These are phyloP conservation scores for Crucibulum laeve DNA, from an alignment of 768 basidiomycete species.

Conservation along the genomic window DNA sequence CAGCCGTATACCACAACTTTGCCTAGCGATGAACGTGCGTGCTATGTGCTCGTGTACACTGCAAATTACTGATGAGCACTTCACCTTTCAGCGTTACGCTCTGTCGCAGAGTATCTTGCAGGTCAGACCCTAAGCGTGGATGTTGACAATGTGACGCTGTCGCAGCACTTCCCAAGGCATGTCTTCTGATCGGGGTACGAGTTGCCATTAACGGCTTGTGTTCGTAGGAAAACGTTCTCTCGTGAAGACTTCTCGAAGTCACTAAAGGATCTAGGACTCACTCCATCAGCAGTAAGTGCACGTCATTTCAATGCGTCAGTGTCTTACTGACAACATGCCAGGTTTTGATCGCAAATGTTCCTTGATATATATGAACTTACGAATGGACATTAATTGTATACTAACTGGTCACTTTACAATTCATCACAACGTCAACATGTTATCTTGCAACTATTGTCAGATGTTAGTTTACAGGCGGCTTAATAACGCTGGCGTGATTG, in stretches of 20 bases:
- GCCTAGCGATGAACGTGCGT: slow-evolving; percentile 74
- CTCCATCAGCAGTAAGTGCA: slow-evolving; percentile 78
- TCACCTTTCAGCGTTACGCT: slow-evolving; percentile 56
- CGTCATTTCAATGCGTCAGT: neutral
- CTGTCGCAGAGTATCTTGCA: slow-evolving; percentile 86
- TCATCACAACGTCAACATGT: too few species aligned
- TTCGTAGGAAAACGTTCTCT: slow-evolving; percentile 70
- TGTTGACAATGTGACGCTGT: slow-evolving; percentile 74
- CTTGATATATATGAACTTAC: slow-evolving; percentile 16
- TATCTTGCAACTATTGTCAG: neutral
- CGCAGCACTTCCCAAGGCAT: slow-evolving; percentile 84
- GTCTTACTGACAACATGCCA: slow-evolving; percentile 15
- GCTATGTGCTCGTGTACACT: neutral
- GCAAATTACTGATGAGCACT: slow-evolving; percentile 2
- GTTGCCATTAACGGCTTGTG: neutral
- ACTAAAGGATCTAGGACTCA: slow-evolving; percentile 79
- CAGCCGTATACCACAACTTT: slow-evolving; percentile 78
- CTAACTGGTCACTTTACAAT: neutral
- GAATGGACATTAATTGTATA: slow-evolving; percentile 11
- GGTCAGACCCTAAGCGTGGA: slow-evolving; percentile 64
- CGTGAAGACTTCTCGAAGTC: slow-evolving; percentile 73
- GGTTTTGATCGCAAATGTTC: slow-evolving; percentile 53
- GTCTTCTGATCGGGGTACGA: slow-evolving; percentile 11
- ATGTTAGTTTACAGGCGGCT: too few species aligned
- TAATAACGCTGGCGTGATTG: too few species aligned